These are phyloP conservation scores for Lasiosphaeria miniovina DNA, from an alignment of 495 filamentous ascomycete species.

Conservation along the genomic window DNA sequence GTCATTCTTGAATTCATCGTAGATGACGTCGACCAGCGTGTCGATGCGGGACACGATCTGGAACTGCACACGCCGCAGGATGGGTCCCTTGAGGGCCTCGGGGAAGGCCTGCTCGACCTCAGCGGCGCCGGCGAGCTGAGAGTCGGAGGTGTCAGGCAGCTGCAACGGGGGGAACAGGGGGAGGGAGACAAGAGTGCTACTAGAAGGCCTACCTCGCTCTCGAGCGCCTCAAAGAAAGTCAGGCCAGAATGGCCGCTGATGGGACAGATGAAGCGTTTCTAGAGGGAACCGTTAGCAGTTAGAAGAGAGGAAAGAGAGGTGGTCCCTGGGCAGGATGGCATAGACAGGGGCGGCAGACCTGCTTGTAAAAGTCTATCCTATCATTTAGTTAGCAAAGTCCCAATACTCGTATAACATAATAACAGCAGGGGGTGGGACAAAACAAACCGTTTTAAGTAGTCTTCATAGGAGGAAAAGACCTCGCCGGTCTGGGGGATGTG, in stretches of 20 bases:
- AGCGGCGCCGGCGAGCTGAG: constrained; percentile 74
- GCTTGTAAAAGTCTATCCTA: constrained; percentile 91
- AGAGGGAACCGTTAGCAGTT: constrained; percentile 11
- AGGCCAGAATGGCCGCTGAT: constrained; percentile 91
- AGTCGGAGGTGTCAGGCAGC: constrained; percentile 8
- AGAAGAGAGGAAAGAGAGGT: not conserved
- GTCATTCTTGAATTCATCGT: constrained; percentile 84
- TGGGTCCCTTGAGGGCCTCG: constrained; percentile 84
- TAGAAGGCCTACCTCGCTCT: constrained; percentile 79
- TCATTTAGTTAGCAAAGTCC: constrained; percentile 23
- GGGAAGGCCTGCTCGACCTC: constrained; percentile 91
- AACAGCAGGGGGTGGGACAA: constrained; percentile 3
- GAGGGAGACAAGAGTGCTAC: not conserved
- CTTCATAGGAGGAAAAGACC: constrained; percentile 84
- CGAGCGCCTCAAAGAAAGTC: constrained; percentile 89
- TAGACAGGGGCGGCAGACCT: constrained; percentile 50
- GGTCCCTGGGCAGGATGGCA: not conserved
- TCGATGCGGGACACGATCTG: constrained; percentile 88
- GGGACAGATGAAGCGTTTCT: constrained; percentile 89
- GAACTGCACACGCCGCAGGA: constrained; percentile 87
- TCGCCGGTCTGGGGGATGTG: constrained; percentile 86
- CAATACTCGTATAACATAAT: constrained; percentile 4
- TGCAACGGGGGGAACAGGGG: not conserved
- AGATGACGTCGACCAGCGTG: constrained; percentile 65
- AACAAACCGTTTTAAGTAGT: constrained; percentile 73